Base-by-base conservation (phyloP, 768 basidiomycete genomes). In the Leucocoprinus birnbaumii region DNA sequence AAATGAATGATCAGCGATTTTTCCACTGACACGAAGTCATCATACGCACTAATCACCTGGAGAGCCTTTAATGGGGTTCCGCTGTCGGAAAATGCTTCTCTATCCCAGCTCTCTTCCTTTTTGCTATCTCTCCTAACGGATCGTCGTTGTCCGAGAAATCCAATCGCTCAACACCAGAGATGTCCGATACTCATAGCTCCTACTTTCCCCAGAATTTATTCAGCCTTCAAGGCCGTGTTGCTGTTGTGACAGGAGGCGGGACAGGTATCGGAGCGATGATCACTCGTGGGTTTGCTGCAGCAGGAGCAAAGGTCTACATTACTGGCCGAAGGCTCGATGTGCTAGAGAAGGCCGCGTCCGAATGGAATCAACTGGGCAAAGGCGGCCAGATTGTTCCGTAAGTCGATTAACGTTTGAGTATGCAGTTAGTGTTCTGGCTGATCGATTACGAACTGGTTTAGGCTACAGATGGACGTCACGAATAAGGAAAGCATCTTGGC, bases 231-330 rank as follows among this genome's bases (percentile, higher is more conserved):
- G 84, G 83, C n/a, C 75, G 80, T 22, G 69, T 89, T 26, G 79
- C 78, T 18, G 55, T 82, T 18, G 80, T 82, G 16, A 82, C 80
- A 13, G 80, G 80, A 27, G 79, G 80, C 14, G 80, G 79, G 34
- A 79, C 79, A 0, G 79, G 80, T 1, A 81, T 80, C 47, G 78
- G 78, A 8, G 66, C 85, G 55, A 84, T 85, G 80, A 90, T 90
- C 53, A 73, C 88, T 8, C 74, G 77, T 51, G 89, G 87, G 3
- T 77, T 92, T 11, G 90, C 89, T 14, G 77, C 84, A 25, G 87
- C 85, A 61, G 89, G 90, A 1, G 89, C 90, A 13, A 87, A 83
- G 60, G 89, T 91, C 14, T 93, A 92, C 63, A 88, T 92, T 61
- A 85, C 83, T 2, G 86, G 87, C 16, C 75, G 90, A 37, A 79